Evolutionary conservation across 2,329 filamentous ascomycete species (phyloP), one percentile per base, ranked within the genome.

Genomic region (Orbilia javanica): DNA sequence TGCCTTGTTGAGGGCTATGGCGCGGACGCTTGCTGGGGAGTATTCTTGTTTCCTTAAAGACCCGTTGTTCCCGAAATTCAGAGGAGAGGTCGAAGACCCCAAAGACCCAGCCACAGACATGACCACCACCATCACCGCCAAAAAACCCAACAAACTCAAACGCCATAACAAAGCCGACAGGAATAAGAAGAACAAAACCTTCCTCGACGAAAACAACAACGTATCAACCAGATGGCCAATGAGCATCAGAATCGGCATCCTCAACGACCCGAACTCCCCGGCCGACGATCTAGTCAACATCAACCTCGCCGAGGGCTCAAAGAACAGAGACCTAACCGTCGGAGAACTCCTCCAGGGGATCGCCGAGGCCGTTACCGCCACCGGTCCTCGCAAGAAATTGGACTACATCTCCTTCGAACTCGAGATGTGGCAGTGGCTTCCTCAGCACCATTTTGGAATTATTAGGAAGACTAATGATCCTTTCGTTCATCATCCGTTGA

Each of bases 361-460:
- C 3, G 53, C 53, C 8, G 53, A 60, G 4, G 31, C 53, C 10
- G 53, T 42, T 60, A 27, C 31, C 7, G 53, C 31, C 6, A 25
- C 52, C 0, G 52, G 52, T 0, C n/a, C 29, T 7, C 4, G 53
- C n/a, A 39, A 39, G 31, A 42, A 60, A 13, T 8, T 60, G 52
- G 52, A 55, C n/a, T 34, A 18, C 31, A 39, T 60, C 18, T 60
- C 18, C 0, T 39, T 60, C 18, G 53, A 60, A 8, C 18, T 60
- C 2, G 53, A 60, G 53, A 39, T 60, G 53, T 60, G 53, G 53
- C 29, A n/a, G 13, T 60, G 53, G 53, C 20, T 60, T 11, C 53
- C 53, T 1, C n/a, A 60, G 7, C 53, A 60, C n/a, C 31, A 60
- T 10, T 60, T 60, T 25, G 53, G 53, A 10, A 60, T 27, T 15